Evolutionary conservation across 306 rosid genomes (phyloP).

Genomic region (Castanospermum australe): DNA sequence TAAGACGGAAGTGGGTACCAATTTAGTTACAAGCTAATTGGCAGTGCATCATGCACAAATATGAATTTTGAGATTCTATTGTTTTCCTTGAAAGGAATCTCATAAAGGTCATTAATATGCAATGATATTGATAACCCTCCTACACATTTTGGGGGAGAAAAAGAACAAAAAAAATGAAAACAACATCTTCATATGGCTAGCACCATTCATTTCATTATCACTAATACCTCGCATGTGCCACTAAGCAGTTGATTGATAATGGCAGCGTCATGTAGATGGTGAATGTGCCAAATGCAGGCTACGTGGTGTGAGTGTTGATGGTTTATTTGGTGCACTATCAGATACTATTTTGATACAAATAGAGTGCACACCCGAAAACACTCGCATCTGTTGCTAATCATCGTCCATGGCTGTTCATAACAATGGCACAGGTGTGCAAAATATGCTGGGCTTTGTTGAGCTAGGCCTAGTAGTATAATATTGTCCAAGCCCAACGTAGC

Average conservation of each 20-base stretch:
- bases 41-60: no score
- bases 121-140: not conserved
- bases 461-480: not conserved
- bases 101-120: not conserved
- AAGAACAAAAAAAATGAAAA: not conserved
- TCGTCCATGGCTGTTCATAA: not conserved
- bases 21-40: no score
- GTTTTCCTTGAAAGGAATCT: not conserved
- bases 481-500: not conserved
- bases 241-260: not conserved
- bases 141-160: not conserved
- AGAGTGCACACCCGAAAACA: not conserved
- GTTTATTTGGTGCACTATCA: constrained; percentile 1
- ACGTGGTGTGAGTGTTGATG: constrained; percentile 11
- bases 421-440: constrained; percentile 13
- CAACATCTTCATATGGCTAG: not conserved
- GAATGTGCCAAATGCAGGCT: constrained; percentile 17
- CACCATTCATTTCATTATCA: not conserved
- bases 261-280: not conserved
- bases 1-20: no score
- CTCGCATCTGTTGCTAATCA: not conserved
- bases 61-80: not conserved
- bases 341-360: not conserved
- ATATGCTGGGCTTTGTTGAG: no score
- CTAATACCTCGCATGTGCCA: constrained; percentile 11